Evolutionary conservation across 306 rosid genomes (phyloP).

Genomic region (Lathyrus sativus): DNA sequence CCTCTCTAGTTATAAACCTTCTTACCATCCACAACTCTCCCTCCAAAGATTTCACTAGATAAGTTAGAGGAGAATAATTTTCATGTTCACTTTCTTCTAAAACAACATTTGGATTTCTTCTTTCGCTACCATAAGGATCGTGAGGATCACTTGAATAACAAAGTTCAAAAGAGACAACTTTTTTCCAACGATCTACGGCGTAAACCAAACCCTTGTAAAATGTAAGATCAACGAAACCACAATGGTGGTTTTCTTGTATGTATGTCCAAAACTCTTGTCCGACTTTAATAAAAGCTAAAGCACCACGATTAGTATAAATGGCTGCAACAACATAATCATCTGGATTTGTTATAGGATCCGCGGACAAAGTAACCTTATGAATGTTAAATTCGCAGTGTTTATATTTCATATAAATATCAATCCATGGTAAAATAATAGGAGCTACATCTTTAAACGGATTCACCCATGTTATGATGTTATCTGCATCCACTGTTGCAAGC

Average conservation of each 20-base stretch:
- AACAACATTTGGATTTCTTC: neutral
- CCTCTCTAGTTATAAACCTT: neutral
- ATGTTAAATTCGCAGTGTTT: too few relatives aligned
- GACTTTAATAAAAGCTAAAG: constrained; percentile 2
- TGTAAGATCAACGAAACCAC: neutral
- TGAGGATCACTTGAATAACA: neutral
- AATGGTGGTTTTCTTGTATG: neutral
- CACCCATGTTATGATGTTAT: too few relatives aligned
- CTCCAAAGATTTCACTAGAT: constrained; percentile 17
- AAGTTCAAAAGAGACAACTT: neutral
- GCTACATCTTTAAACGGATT: too few relatives aligned
- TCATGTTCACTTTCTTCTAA: neutral
- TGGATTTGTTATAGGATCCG: too few relatives aligned
- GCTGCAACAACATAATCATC: too few relatives aligned
- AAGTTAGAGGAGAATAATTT: neutral
- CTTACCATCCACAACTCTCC: neutral
- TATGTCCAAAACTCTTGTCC: constrained; percentile 17
- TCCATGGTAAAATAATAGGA: too few relatives aligned
- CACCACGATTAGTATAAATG: too few relatives aligned
- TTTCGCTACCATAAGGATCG: neutral
- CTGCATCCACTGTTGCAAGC: too few relatives aligned
- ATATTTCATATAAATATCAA: too few relatives aligned
- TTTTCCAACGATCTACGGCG: neutral
- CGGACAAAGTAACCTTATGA: too few relatives aligned
- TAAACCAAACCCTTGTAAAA: neutral